Base-by-base conservation (phyloP, 352 stramenopile genomes). In the Phytophthora tentaculata region DNA sequence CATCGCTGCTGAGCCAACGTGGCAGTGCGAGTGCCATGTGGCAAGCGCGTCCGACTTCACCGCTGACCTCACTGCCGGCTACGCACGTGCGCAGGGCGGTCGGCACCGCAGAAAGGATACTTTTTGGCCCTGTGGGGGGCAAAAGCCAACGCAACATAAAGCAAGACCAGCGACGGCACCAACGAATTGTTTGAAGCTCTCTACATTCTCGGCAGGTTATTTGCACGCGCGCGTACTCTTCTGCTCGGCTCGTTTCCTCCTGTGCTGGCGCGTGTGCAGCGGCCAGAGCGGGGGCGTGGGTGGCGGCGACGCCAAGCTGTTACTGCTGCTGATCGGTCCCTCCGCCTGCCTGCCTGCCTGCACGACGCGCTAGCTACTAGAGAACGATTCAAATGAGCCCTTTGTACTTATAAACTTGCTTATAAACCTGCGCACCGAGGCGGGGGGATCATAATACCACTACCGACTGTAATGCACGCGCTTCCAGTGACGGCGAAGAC, bases 351-450 rank as follows among this genome's bases (percentile, higher is more conserved):
- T 66, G 29, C 41, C 19, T 54, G 17, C 22, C 28, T 56, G 19
- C 55, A 51, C 37, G 10, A 45, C 56, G 56, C 37, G 22, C 54
- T 50, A 67, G 23, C 53, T 51, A 56, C 59, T 53, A 61, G 65
- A 56, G 47, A 75, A 76, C 32, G 53, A 67, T 70, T 78, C 22
- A 67, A 73, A 73, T 47, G 61, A 76, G 67, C 62, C 67, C 62
- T 79, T 79, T 76, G 71, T 78, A 75, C 71, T 78, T 78, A 78
- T 78, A 72, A 75, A 73, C 61, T 78, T 78, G 71, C 71, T 79
- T 79, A 75, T 78, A 75, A 76, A 79, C 66, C 67, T 79, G 62
- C 71, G 71, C 67, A 76, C 52, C 58, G 61, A 73, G 58, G 71
- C 56, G 70, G 71, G 64, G 66, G 57, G 56, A 63, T 75, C 56